These are phyloP conservation scores for Rubia peregrina DNA, from an alignment of 305 asterid genomes.

Conservation along the genomic window DNA sequence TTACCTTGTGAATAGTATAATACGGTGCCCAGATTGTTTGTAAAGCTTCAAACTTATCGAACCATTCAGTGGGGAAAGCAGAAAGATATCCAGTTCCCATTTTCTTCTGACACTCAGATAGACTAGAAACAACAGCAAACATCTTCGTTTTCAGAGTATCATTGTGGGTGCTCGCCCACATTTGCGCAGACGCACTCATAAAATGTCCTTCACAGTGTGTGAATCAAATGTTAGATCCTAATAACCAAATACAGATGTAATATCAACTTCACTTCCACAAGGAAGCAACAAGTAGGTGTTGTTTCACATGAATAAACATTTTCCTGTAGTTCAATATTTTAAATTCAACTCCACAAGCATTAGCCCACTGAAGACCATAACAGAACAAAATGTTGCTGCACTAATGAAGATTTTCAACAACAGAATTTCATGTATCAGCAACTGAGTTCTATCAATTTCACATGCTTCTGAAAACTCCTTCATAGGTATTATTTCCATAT, in stretches of 20 bases:
- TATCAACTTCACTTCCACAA: background rate
- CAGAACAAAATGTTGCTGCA: background rate
- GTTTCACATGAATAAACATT: background rate
- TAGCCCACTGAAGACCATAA: background rate
- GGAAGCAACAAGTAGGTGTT: background rate
- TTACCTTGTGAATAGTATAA: slow-evolving; percentile 86
- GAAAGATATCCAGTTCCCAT: slow-evolving; percentile 82
- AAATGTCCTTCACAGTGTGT: slow-evolving; percentile 55
- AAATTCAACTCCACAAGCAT: background rate
- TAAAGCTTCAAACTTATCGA: slow-evolving; percentile 69
- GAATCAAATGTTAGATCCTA: slow-evolving; percentile 8
- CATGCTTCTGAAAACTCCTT: background rate
- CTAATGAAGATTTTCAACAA: background rate
- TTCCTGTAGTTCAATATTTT: background rate
- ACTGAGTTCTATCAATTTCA: background rate
- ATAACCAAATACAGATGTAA: slow-evolving; percentile 1
- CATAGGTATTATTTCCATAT: background rate
- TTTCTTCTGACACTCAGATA: slow-evolving; percentile 61
- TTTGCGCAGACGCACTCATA: slow-evolving; percentile 80
- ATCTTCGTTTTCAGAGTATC: slow-evolving; percentile 52
- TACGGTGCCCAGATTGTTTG: slow-evolving; percentile 88
- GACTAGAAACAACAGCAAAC: slow-evolving; percentile 49
- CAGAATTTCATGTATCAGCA: background rate
- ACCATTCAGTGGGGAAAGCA: slow-evolving; percentile 68
- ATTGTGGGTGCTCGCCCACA: slow-evolving; percentile 87